Base-by-base conservation (phyloP, 495 filamentous ascomycete species). In the Penicillium waksmanii region DNA sequence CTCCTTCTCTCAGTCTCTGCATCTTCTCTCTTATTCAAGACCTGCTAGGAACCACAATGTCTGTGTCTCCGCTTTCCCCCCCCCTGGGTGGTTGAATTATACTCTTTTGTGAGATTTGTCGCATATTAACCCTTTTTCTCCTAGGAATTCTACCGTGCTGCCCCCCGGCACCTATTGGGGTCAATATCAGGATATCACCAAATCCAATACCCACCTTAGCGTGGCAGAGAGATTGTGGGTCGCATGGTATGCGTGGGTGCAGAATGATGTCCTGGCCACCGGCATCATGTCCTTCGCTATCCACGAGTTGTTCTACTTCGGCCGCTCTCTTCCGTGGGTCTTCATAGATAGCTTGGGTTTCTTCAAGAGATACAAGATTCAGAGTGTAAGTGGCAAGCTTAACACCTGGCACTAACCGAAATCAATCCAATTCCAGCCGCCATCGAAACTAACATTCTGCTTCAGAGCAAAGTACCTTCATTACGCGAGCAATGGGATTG, bases 401-500 rank as follows among this genome's bases (percentile, higher is more conserved):
- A 51, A 62, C 54, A 57, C 42, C 51, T 62, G 35, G 43, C 43
- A 55, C 43, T 58, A 52, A 19, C 56, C 36, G 56, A 51, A 55
- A 60, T 60, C 34, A 54, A 60, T 51, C 51, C 44, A 55, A 50
- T 60, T 55, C 23, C 31, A 25, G 19, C 46, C 15, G 46, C 21
- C 21, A 48, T 48, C 46, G 11, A n/a, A 9, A 38, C 51, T 47
- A 62, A 33, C 54, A 57, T 51, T 44, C 9, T 53, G 13, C 21
- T 31, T 33, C 66, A 96, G 89, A 84, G 87, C 74, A 98, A 97
- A 81, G 84, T 96, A 23, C 95, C 95, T 2, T 96, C 93, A 1
- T 80, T 86, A 56, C 87, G 83, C 58, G 95, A 98, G 68, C 95
- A 98, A 76, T 96, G 91, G 89, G 85, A 91, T 62, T 98, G 95